Percentiles rank a stretch among this genome's conserved stretches.
These are phyloP conservation scores for Vachellia collinsii DNA, from an alignment of 306 rosid species.

Conservation along the genomic window DNA sequence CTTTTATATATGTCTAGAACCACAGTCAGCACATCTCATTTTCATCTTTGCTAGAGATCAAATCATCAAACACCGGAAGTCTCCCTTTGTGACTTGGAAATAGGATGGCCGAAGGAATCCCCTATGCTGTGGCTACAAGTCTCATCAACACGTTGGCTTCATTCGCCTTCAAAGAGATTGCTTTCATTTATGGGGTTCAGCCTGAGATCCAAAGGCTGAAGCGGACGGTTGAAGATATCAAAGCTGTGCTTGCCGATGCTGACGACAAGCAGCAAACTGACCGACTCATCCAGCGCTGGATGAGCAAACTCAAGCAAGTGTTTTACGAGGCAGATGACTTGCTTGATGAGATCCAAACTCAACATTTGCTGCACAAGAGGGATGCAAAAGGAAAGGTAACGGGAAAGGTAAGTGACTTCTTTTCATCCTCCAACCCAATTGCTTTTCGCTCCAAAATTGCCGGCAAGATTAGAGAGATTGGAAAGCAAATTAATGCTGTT, in stretches of 20 bases:
- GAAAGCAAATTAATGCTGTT: neutral
- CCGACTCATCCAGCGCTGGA: neutral
- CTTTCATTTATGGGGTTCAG: neutral
- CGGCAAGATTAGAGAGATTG: neutral
- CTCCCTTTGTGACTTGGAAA: neutral
- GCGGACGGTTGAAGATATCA: neutral
- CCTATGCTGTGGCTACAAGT: neutral
- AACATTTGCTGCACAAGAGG: neutral
- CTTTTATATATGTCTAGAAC: too few species aligned
- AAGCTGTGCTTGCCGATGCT: slow-evolving; percentile 17
- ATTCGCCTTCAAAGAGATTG: neutral
- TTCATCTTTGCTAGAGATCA: neutral
- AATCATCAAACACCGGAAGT: neutral
- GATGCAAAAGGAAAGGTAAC: neutral
- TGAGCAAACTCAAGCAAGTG: neutral
- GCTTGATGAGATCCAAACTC: neutral
- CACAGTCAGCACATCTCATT: too few species aligned
- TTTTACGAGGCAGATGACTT: slow-evolving; percentile 1
- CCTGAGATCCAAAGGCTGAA: neutral
- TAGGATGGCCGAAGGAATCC: neutral
- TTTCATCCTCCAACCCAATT: neutral
- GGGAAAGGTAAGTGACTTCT: neutral
- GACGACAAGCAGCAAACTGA: neutral
- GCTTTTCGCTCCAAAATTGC: neutral
- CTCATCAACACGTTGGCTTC: neutral